phyloP scores from a whole-genome alignment of 805 yeast species.

The Yarrowia sp. region DNA sequence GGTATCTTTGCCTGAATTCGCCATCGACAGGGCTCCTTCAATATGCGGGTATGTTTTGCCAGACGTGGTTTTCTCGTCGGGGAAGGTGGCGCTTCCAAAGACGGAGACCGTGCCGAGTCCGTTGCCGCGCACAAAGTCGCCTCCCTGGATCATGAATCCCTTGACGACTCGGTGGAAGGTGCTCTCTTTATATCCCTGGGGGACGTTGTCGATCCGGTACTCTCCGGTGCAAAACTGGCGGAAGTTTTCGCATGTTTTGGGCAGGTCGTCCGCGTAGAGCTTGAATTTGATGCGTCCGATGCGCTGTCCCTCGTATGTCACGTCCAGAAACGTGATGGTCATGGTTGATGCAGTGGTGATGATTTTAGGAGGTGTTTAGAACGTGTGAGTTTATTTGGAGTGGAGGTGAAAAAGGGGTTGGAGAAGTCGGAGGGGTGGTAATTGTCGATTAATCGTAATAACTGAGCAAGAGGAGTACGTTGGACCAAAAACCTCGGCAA shows the following conservation, averaged over 20 bases:
- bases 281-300: conserved; percentile 49
- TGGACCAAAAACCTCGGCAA: no score
- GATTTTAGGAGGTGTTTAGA: neutral
- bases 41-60: neutral
- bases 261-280: conserved; percentile 44
- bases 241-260: conserved; percentile 51
- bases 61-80: conserved; percentile 45
- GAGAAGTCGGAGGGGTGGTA: no score
- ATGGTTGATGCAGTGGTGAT: conserved; percentile 7
- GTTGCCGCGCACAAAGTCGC: conserved; percentile 47
- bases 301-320: conserved; percentile 32
- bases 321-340: conserved; percentile 12
- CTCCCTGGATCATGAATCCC: conserved; percentile 50
- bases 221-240: conserved; percentile 56
- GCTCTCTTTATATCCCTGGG: conserved; percentile 47
- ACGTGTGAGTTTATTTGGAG: neutral
- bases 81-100: conserved; percentile 44
- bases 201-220: conserved; percentile 41
- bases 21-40: conserved; percentile 49
- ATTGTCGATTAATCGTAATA: no score
- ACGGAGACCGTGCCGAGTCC: conserved; percentile 48
- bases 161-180: conserved; percentile 45
- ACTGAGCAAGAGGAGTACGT: no score
- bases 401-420: no score
- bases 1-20: conserved; percentile 60